Conservation (phyloP, 441 rosid species). For the Gossypium aridum region DNA sequence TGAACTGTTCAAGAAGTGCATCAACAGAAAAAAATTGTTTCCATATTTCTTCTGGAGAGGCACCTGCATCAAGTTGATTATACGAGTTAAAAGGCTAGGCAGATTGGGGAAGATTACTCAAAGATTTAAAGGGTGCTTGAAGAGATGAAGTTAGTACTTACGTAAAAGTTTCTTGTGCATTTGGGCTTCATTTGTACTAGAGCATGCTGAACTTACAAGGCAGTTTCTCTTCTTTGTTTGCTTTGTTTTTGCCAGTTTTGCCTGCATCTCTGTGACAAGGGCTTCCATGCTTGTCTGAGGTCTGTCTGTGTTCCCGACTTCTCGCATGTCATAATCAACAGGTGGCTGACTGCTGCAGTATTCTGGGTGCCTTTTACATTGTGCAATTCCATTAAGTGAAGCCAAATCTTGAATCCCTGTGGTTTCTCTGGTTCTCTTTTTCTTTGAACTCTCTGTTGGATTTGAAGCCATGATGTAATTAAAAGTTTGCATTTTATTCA, state of each 20-base stretch:
- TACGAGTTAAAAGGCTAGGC: conserved; percentile 11
- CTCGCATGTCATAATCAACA: conserved; percentile 17
- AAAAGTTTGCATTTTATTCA: conserved; percentile 24
- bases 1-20: conserved; percentile 28
- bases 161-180: conserved; percentile 38
- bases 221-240: conserved; percentile 32
- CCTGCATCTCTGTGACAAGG: conserved; percentile 28
- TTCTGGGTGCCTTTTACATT: conserved; percentile 16
- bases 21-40: conserved; percentile 23
- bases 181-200: conserved; percentile 23
- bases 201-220: conserved; percentile 23
- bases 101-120: background rate
- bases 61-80: conserved; percentile 38
- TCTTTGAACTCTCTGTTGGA: conserved; percentile 31
- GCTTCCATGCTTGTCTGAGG: conserved; percentile 29
- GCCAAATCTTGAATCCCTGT: conserved; percentile 35
- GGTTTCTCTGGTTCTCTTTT: conserved; percentile 51
- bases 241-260: conserved; percentile 44
- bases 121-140: background rate
- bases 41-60: conserved; percentile 37
- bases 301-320: conserved; percentile 14
- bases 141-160: conserved; percentile 18
- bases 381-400: conserved; percentile 34
- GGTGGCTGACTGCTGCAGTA: conserved; percentile 20
- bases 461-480: conserved; percentile 19